Evolutionary conservation across 2,329 filamentous ascomycete genomes (phyloP).

Genomic region (Fusarium praegraminearum): DNA sequence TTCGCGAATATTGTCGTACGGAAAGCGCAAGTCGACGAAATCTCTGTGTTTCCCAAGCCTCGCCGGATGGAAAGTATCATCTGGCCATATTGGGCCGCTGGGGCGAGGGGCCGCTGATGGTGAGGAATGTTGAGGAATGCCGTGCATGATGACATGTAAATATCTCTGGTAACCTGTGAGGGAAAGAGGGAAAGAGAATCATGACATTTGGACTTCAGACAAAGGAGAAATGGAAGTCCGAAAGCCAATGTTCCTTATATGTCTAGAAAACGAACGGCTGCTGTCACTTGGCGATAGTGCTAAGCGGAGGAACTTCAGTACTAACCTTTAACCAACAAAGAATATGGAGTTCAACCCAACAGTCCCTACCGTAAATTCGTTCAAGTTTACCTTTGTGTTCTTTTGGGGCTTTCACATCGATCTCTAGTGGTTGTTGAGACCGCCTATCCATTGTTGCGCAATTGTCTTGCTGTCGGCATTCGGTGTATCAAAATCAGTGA

Average conservation of each 20-base stretch:
- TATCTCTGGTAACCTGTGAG: not conserved
- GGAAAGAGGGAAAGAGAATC: too few species aligned
- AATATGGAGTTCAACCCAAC: not conserved
- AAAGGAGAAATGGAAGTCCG: not conserved
- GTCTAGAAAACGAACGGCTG: not conserved
- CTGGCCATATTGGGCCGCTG: not conserved
- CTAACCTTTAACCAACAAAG: not conserved
- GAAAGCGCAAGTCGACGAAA: not conserved
- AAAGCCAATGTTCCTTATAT: not conserved
- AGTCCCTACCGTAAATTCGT: not conserved
- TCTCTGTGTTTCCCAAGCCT: constrained; percentile 10
- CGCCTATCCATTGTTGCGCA: not conserved
- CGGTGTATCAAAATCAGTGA: not conserved
- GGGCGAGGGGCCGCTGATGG: not conserved
- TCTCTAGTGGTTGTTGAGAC: not conserved
- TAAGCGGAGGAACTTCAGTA: not conserved
- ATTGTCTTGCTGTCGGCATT: not conserved
- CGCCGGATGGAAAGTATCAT: not conserved
- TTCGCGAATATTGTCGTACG: not conserved
- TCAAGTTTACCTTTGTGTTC: not conserved
- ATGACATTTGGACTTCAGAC: not conserved
- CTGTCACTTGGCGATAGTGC: not conserved
- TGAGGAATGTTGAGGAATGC: not conserved
- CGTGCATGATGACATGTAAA: not conserved
- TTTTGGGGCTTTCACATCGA: not conserved